Evolutionary conservation across 2,329 filamentous ascomycete species (phyloP), one percentile per base, ranked within the genome.

Genomic region (Endocalyx cinctus): DNA sequence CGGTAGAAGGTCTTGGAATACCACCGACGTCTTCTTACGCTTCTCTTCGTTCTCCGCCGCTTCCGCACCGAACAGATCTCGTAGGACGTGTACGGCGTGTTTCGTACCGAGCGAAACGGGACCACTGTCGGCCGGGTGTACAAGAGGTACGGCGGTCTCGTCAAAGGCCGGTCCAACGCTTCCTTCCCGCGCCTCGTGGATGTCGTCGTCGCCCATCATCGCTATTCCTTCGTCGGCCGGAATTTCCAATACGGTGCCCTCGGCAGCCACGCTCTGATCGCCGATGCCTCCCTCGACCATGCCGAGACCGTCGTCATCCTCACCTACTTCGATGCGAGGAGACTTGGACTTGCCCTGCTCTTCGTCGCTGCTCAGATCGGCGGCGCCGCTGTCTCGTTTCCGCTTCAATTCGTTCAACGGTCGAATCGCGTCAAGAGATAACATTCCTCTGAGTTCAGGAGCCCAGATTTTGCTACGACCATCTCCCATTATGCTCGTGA

Each of bases 31-130:
- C 58, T 84, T 84, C 59, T 82, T 84, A 51, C 88, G 79, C 62
- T 84, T 82, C 36, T 80, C 77, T 3, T 82, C 74, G 43, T 79
- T 78, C 14, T 74, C 70, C 29, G 81, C 83, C 5, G 79, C 81
- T 19, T 86, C 79, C 13, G 77, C 60, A 16, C 89, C 87, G 45
- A 98, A 94, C 17, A 85, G 75, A 38, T 96, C 88, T 34, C 92
- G 84, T 7, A 98, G 77, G 33, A 97, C 77, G 60, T 98, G 90
- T 14, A 98, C 94, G 20, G 92, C 92, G 53, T 95, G 89, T 62
- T 94, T 92, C 10, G 92, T 98, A 39, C 87, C 89, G 13, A 94
- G 64, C 0, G 89, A 95, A 7, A 97, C 83, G 0, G 87, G 85
- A 0, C 88, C 88, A 43, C 79, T 87, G 44, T 96, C 88, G 18